Conservation (phyloP, 345 rosid species). For the Cardamine occulta region DNA sequence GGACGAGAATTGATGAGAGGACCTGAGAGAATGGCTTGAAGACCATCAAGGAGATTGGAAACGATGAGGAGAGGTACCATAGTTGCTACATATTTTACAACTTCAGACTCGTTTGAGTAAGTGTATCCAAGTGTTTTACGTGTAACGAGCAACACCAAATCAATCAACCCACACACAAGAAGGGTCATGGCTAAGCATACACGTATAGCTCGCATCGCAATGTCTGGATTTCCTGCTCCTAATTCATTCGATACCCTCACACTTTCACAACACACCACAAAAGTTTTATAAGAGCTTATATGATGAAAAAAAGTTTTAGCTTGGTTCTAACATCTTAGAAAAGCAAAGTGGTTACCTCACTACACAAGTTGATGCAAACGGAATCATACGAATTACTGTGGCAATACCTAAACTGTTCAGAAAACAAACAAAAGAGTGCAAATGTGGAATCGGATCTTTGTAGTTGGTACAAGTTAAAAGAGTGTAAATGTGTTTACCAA, state of each 20-base stretch:
- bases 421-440: neutral
- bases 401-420: conserved; percentile 58
- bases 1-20: neutral
- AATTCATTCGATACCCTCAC: conserved; percentile 25
- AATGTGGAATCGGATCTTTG: neutral
- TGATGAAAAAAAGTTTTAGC: neutral
- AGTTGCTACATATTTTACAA: neutral
- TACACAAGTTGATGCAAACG: conserved; percentile 51
- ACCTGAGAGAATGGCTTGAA: neutral
- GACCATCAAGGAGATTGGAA: neutral
- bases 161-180: conserved; percentile 5
- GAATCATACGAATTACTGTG: conserved; percentile 61
- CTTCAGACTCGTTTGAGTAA: neutral
- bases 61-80: neutral
- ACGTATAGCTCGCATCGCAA: conserved; percentile 12
- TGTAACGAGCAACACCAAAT: neutral
- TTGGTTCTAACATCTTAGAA: neutral
- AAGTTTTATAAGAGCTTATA: neutral
- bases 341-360: neutral
- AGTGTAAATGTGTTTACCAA: conserved; percentile 20
- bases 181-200: conserved; percentile 2
- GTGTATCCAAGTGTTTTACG: neutral
- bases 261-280: neutral
- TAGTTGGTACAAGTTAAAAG: neutral
- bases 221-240: conserved; percentile 17